These are phyloP conservation scores for Diaporthe sp. DNA, from an alignment of 2,329 filamentous ascomycete genomes.

Conservation along the genomic window DNA sequence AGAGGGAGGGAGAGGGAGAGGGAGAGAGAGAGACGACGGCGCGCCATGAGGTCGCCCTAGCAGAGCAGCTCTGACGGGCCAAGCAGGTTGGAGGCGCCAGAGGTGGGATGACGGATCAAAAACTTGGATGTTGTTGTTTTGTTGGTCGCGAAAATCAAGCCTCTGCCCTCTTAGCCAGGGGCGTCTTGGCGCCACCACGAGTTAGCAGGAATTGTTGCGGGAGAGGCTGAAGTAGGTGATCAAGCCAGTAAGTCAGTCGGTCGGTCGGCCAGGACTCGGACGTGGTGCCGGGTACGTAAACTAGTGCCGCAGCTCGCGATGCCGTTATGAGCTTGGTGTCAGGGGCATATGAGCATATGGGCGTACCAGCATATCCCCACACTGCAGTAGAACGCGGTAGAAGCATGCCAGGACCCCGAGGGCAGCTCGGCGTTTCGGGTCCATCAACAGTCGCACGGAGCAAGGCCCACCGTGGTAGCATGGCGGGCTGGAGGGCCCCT, in stretches of 20 bases:
- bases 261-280: neutral
- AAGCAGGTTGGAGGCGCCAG: neutral
- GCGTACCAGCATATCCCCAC: neutral
- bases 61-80: constrained; percentile 6
- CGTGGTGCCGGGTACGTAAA: neutral
- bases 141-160: constrained; percentile 15
- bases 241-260: neutral
- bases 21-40: neutral
- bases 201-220: neutral
- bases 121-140: constrained; percentile 19
- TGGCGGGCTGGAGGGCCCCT: neutral
- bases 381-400: neutral
- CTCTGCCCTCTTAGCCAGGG: constrained; percentile 24
- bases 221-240: constrained; percentile 18
- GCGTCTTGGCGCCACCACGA: neutral
- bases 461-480: constrained; percentile 23
- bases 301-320: neutral
- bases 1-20: neutral
- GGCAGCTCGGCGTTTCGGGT: constrained; percentile 16
- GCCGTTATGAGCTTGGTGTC: constrained; percentile 7
- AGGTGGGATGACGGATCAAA: constrained; percentile 19
- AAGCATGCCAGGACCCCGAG: neutral
- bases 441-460: constrained; percentile 17
- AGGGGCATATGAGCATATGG: constrained; percentile 20
- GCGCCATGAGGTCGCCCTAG: constrained; percentile 10